Base-by-base conservation (phyloP, 345 rosid genomes). In the Laguncularia racemosa region DNA sequence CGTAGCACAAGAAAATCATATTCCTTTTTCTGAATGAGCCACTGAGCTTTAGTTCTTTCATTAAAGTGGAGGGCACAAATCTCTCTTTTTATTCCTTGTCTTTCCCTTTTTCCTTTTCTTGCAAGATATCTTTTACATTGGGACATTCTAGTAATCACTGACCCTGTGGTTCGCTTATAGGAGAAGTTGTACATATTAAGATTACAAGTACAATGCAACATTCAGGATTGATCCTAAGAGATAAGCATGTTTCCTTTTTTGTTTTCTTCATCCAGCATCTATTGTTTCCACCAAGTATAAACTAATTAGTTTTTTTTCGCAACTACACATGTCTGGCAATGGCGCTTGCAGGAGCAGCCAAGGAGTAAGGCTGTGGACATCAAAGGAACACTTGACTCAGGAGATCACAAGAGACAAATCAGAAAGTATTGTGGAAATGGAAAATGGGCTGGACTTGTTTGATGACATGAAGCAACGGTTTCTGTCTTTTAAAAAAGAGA, bases 391-490 rank as follows among this genome's bases (percentile, higher is more conserved):
- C 52, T 48, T 80, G 63, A 63, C 73, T 19, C 60, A 60, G 63
- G 78, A 73, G 73, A 59, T 62, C 47, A 50, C 52, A 67, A 60
- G 59, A 51, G 73, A 71, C 59, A 72, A 73, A 55, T 52, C 16
- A 20, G 79, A 65, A 61, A 67, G 57, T 11, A 50, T 47, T 20
- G 60, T 55, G 40, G 73, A 67, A 56, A 76, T 65, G 66, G 70
- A 71, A 57, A 66, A 49, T 48, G 80, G 59, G 28, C 9, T 57
- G 47, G 73, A 72, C 71, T 52, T 77, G 49, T 80, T 76, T 62
- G 78, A 73, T 59, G 80, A 77, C 60, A 73, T 92, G 84, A 82
- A 81, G 73, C 79, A 74, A 17, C 81, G 83, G 43, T 89, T 92
- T 74, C 67, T 84, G 55, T 64, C 69, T 47, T 92, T 92, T 66